Conservation (phyloP, 2,329 filamentous ascomycete species). For the Pleoardoris graminearum region DNA sequence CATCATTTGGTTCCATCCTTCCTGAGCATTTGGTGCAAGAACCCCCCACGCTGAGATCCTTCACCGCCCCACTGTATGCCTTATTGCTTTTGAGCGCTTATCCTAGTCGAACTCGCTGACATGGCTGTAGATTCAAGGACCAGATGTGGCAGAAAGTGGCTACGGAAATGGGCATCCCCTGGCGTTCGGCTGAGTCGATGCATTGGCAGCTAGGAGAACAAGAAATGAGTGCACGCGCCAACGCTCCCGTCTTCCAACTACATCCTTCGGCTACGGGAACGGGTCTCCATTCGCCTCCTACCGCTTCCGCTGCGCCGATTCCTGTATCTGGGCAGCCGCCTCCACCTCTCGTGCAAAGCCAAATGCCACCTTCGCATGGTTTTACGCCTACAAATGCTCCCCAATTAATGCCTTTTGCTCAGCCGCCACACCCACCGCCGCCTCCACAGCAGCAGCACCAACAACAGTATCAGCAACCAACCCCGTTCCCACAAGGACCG, state of each 20-base stretch:
- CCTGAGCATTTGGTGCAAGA: background rate
- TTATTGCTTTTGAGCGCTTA: constrained; percentile 4
- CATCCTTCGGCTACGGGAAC: constrained; percentile 45
- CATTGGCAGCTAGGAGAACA: constrained; percentile 94
- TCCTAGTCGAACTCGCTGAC: constrained; percentile 25
- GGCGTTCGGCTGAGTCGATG: constrained; percentile 95
- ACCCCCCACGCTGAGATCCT: background rate
- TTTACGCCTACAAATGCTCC: constrained; percentile 47
- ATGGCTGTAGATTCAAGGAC: constrained; percentile 75
- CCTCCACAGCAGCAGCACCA: constrained; percentile 28
- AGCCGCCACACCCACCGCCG: constrained; percentile 16
- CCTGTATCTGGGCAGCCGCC: constrained; percentile 12
- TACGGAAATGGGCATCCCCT: constrained; percentile 92
- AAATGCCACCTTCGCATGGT: constrained; percentile 29
- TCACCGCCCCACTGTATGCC: constrained; percentile 10
- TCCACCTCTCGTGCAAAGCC: background rate
- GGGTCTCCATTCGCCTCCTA: constrained; percentile 36
- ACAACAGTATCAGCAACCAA: constrained; percentile 30
- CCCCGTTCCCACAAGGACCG: constrained; percentile 27
- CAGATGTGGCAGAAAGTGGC: constrained; percentile 98
- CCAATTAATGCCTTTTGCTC: constrained; percentile 32
- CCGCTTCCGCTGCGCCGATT: constrained; percentile 29
- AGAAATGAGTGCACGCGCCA: constrained; percentile 91
- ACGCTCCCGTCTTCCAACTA: constrained; percentile 79
- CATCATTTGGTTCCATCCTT: constrained; percentile 14